A percentile compares a stretch with the other conserved stretches of the same genome.
These are phyloP conservation scores for Colletotrichum navitas DNA, from an alignment of 2,329 filamentous ascomycete genomes.

Conservation along the genomic window DNA sequence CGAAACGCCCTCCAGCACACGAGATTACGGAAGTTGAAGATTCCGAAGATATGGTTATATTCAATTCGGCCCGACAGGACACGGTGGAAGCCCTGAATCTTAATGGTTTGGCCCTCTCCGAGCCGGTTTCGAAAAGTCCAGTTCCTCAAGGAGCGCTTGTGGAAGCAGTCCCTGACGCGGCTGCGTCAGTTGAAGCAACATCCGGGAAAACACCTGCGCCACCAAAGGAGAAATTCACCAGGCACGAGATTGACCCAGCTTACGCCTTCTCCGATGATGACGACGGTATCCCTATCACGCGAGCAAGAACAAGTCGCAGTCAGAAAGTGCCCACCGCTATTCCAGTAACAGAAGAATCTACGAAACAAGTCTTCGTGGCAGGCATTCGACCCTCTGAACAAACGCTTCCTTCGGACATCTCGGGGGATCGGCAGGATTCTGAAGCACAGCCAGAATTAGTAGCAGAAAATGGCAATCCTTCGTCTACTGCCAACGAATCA, in stretches of 20 bases:
- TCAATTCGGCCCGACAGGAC: background rate
- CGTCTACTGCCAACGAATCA: too few species aligned
- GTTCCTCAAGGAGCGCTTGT: background rate
- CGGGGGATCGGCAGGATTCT: background rate
- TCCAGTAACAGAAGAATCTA: background rate
- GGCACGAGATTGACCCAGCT: slow-evolving; percentile 39
- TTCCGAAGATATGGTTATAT: slow-evolving; percentile 23
- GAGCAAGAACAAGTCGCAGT: background rate
- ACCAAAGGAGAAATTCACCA: slow-evolving; percentile 25
- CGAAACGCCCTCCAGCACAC: slow-evolving; percentile 10
- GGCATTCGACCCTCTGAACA: background rate
- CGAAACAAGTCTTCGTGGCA: too few species aligned
- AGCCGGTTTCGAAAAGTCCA: background rate
- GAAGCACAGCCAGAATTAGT: background rate
- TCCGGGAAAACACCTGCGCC: background rate
- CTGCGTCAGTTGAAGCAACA: background rate
- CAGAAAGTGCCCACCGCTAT: background rate
- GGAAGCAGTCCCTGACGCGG: background rate
- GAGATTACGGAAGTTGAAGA: slow-evolving; percentile 23
- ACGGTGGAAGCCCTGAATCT: background rate
- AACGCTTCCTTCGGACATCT: too few species aligned
- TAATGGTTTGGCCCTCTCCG: background rate
- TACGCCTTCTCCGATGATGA: slow-evolving; percentile 46
- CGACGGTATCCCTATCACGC: slow-evolving; percentile 38
- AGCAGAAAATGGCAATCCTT: background rate